phyloP scores from a whole-genome alignment of 345 rosid genomes.

The Syzygium jambos region DNA sequence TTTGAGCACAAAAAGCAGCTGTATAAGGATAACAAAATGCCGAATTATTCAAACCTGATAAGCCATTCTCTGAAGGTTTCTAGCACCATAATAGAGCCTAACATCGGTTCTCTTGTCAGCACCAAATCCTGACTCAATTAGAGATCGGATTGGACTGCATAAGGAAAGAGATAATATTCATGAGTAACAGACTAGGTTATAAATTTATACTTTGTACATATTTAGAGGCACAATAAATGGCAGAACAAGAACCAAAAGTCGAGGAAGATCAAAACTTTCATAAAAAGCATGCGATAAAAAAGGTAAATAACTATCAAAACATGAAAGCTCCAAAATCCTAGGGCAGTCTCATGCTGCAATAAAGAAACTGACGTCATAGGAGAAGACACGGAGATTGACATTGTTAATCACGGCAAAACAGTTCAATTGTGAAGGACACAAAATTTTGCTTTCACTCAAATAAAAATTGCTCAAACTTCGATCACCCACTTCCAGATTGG shows the following conservation, averaged over 20 bases:
- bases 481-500: background rate
- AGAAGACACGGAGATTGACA: background rate
- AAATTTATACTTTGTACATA: background rate
- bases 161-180: background rate
- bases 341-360: background rate
- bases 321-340: background rate
- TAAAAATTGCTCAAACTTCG: background rate
- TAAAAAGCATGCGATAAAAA: background rate
- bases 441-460: background rate
- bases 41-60: constrained; percentile 60
- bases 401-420: background rate
- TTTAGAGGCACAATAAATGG: background rate
- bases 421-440: background rate
- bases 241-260: background rate
- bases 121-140: constrained; percentile 77
- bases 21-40: background rate
- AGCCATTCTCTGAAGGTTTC: constrained; percentile 93
- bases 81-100: constrained; percentile 88
- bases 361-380: background rate
- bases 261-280: background rate
- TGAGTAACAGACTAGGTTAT: background rate
- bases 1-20: background rate
- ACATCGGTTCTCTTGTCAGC: constrained; percentile 71
- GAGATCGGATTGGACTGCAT: constrained; percentile 85
- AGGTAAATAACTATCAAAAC: background rate